Percentiles rank a stretch among this genome's conserved stretches.
phyloP scores from a whole-genome alignment of 129 eudicot species.

The Saussurea involucrata region DNA sequence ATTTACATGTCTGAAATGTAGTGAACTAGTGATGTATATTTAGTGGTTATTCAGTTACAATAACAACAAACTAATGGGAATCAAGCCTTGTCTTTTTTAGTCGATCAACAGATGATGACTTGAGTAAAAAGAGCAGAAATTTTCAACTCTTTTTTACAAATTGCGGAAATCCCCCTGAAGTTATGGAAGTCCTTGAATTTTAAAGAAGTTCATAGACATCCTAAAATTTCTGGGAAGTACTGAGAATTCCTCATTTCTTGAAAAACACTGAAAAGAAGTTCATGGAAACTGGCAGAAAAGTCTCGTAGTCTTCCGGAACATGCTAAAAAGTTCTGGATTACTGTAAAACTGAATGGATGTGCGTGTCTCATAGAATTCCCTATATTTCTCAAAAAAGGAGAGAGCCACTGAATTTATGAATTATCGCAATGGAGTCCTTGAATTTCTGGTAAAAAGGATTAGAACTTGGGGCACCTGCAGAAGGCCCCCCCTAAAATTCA shows the following conservation, averaged over 20 bases:
- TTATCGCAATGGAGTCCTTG: not conserved
- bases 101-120: not conserved
- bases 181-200: not conserved
- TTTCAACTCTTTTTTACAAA: not conserved
- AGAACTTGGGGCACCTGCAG: not conserved
- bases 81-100: not conserved
- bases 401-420: not conserved
- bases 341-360: not conserved
- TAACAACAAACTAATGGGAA: not conserved
- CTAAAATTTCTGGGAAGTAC: not conserved
- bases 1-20: not conserved
- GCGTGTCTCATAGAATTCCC: not conserved
- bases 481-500: not conserved
- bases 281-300: not conserved
- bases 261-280: not conserved
- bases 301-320: too few species aligned
- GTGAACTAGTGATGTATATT: not conserved
- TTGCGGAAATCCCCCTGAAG: not conserved
- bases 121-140: not conserved
- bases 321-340: not conserved
- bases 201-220: not conserved
- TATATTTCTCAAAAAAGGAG: not conserved
- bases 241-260: not conserved
- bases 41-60: too few species aligned
- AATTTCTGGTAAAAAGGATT: not conserved